These are phyloP conservation scores for Phalaenopsis aphrodite DNA, from an alignment of 106 monocot genomes.

Conservation along the genomic window DNA sequence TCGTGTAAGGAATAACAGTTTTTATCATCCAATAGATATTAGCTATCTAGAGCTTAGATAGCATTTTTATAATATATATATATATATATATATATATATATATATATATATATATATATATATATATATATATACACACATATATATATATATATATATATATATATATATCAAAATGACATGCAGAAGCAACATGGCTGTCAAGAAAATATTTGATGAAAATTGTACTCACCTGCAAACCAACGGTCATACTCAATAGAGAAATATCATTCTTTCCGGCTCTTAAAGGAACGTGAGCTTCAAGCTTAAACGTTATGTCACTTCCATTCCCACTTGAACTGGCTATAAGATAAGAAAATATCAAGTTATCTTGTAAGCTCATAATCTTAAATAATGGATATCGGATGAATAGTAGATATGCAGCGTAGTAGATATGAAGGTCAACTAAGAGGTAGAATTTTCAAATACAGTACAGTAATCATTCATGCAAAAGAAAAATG, in stretches of 20 bases:
- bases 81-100: too few species aligned
- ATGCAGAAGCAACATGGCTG: not conserved
- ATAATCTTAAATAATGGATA: not conserved
- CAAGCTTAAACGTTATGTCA: slow-evolving; percentile 41
- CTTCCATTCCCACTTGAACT: slow-evolving; percentile 73
- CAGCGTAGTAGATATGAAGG: not conserved
- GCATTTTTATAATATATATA: too few species aligned
- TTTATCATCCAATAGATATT: not conserved
- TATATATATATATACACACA: too few species aligned
- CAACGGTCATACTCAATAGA: slow-evolving; percentile 91
- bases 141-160: too few species aligned
- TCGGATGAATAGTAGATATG: not conserved
- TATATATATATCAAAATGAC: not conserved
- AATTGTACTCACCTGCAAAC: slow-evolving; percentile 65
- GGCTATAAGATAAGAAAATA: slow-evolving; percentile 23
- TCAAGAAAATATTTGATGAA: not conserved
- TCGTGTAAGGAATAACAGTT: not conserved
- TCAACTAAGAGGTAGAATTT: too few species aligned
- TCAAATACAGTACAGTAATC: too few species aligned
- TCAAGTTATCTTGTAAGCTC: not conserved
- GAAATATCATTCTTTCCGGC: slow-evolving; percentile 77
- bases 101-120: too few species aligned
- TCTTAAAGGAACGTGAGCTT: slow-evolving; percentile 50
- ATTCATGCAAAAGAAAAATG: too few species aligned
- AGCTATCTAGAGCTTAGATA: not conserved